A percentile compares a stretch with the other conserved stretches of the same genome.
Conservation (phyloP, 2,329 filamentous ascomycete species). For the Alternaria consortialis region DNA sequence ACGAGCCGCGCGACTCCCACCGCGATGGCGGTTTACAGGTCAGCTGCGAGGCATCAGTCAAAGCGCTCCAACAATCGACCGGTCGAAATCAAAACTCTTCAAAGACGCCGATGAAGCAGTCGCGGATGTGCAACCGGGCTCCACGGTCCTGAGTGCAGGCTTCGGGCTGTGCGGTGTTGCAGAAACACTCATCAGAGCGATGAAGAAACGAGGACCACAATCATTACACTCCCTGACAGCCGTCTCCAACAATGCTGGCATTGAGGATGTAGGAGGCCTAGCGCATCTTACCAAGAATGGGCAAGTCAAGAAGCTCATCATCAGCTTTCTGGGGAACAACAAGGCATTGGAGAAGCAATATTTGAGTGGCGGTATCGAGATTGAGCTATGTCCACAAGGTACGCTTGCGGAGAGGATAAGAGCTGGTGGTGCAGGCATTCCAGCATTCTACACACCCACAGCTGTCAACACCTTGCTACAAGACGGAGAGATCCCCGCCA, state of each 20-base stretch:
- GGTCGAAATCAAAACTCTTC: constrained; percentile 49
- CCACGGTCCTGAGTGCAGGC: constrained; percentile 50
- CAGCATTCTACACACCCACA: constrained; percentile 82
- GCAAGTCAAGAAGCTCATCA: constrained; percentile 75
- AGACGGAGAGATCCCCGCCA: constrained; percentile 71
- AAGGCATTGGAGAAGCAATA: constrained; percentile 79
- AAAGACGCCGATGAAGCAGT: constrained; percentile 50
- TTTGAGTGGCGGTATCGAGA: constrained; percentile 73
- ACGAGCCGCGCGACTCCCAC: constrained; percentile 28
- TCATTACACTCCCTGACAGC: constrained; percentile 66
- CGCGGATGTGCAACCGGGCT: constrained; percentile 48
- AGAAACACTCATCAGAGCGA: constrained; percentile 51
- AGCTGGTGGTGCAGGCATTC: constrained; percentile 78
- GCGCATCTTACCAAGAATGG: constrained; percentile 73
- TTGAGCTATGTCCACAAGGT: constrained; percentile 81
- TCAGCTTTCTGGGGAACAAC: constrained; percentile 82
- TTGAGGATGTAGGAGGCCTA: constrained; percentile 71
- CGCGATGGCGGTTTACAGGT: constrained; percentile 33
- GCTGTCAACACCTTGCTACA: constrained; percentile 71
- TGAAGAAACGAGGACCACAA: constrained; percentile 41
- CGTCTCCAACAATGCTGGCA: constrained; percentile 82
- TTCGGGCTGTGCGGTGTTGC: constrained; percentile 53
- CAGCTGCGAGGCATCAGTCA: constrained; percentile 37
- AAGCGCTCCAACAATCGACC: constrained; percentile 44
- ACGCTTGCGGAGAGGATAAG: constrained; percentile 76